phyloP scores from a whole-genome alignment of 1,139 yeast genomes.

The Geotrichum histeridarum region DNA sequence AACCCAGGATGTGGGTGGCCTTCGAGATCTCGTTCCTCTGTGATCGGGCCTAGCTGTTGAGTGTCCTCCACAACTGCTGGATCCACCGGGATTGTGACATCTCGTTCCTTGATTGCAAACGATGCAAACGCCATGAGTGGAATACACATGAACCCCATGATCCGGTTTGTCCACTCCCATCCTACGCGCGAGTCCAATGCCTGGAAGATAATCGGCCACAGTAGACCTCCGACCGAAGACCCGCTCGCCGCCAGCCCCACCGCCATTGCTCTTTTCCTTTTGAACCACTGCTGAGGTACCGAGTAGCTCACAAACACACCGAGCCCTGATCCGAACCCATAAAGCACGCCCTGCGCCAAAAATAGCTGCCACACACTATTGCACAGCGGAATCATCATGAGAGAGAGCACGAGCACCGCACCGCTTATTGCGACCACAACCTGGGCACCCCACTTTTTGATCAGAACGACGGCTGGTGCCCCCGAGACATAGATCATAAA shows the following conservation, averaged over 20 bases:
- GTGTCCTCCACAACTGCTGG: not conserved
- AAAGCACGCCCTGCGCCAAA: conserved; percentile 49
- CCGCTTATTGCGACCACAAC: conserved; percentile 42
- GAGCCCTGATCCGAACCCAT: conserved; percentile 46
- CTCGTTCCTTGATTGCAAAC: conserved; percentile 26
- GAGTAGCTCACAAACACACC: conserved; percentile 29
- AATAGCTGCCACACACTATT: conserved; percentile 49
- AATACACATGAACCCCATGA: conserved; percentile 43
- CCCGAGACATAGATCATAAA: conserved; percentile 45
- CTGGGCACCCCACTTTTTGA: conserved; percentile 44
- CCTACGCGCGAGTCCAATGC: conserved; percentile 43
- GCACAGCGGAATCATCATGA: conserved; percentile 50
- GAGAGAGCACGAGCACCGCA: conserved; percentile 43
- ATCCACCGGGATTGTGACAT: not conserved
- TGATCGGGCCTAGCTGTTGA: not conserved
- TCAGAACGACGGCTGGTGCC: conserved; percentile 47
- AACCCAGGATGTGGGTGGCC: not conserved
- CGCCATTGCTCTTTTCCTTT: conserved; percentile 51
- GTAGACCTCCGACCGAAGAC: conserved; percentile 61
- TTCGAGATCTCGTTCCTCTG: not conserved
- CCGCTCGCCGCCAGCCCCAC: conserved; percentile 57
- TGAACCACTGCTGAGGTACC: conserved; percentile 46
- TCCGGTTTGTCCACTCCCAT: conserved; percentile 48
- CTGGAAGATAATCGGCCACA: conserved; percentile 45
- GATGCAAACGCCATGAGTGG: conserved; percentile 40